Evolutionary conservation across 139 green algal genomes (phyloP).

Genomic region (Closterium sp.): DNA sequence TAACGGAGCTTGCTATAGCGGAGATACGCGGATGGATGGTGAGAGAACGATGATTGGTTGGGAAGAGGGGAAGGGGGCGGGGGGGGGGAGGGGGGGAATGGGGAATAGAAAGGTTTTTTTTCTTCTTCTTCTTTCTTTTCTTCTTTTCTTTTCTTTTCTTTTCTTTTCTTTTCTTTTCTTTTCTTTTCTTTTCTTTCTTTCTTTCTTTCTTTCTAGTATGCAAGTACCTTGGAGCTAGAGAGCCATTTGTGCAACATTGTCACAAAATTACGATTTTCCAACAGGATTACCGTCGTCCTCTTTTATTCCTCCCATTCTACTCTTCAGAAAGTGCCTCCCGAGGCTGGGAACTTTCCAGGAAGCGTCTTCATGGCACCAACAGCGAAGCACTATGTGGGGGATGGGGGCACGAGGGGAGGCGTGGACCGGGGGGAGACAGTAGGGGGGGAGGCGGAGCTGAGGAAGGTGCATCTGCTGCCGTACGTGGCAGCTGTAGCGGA

Average conservation of each 20-base stretch:
- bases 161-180: too few relatives aligned
- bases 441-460: conserved; percentile 2
- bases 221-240: too few relatives aligned
- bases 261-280: too few relatives aligned
- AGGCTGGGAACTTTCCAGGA: not conserved
- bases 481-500: not conserved
- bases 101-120: too few relatives aligned
- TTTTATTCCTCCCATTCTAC: not conserved
- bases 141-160: too few relatives aligned
- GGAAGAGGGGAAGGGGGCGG: not conserved
- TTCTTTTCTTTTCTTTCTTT: too few relatives aligned
- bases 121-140: too few relatives aligned
- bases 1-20: not conserved
- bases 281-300: not conserved
- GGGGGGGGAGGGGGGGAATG: too few relatives aligned
- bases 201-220: too few relatives aligned
- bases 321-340: not conserved
- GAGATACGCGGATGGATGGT: not conserved
- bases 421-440: conserved; percentile 10
- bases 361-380: conserved; percentile 23
- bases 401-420: conserved; percentile 6
- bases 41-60: not conserved
- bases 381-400: conserved; percentile 26
- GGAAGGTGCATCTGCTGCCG: conserved; percentile 12
- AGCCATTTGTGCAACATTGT: too few relatives aligned